phyloP scores from a whole-genome alignment of 352 stramenopile species.

The Globisporangium recalcitrans region DNA sequence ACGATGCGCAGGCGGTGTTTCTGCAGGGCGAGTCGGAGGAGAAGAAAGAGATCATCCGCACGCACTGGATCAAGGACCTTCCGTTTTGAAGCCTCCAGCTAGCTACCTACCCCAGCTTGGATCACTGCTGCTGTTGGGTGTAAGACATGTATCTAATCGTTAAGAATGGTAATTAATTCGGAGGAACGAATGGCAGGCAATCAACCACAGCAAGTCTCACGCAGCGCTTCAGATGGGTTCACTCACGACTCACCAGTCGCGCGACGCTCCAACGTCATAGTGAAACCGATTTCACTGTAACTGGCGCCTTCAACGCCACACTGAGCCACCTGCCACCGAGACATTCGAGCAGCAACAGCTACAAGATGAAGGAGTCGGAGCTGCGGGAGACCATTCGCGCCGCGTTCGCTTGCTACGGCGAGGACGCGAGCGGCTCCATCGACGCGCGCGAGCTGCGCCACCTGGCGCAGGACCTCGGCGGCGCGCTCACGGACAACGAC shows the following conservation, averaged over 20 bases:
- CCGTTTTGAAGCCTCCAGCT: background rate
- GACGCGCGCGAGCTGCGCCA: constrained; percentile 39
- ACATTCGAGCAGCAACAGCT: background rate
- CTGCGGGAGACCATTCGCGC: constrained; percentile 46
- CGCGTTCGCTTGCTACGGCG: constrained; percentile 59
- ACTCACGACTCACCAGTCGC: background rate
- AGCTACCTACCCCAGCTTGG: background rate
- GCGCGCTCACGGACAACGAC: constrained; percentile 42
- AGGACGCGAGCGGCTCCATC: constrained; percentile 49
- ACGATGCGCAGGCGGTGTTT: constrained; percentile 44
- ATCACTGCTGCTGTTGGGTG: background rate
- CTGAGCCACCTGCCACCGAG: background rate
- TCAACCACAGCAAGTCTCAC: too few species aligned
- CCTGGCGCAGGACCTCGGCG: constrained; percentile 53
- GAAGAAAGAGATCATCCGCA: constrained; percentile 69
- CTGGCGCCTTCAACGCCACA: background rate
- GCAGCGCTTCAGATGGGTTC: constrained; percentile 1
- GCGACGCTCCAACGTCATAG: background rate
- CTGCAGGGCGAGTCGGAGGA: constrained; percentile 33
- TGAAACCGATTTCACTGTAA: constrained; percentile 5
- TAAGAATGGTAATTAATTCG: background rate
- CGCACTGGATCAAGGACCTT: constrained; percentile 48
- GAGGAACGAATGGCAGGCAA: background rate
- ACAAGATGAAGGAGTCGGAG: constrained; percentile 22
- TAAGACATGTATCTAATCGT: background rate